phyloP scores from a whole-genome alignment of 2,329 filamentous ascomycete species.

The Pseudogymnoascus sp. region DNA sequence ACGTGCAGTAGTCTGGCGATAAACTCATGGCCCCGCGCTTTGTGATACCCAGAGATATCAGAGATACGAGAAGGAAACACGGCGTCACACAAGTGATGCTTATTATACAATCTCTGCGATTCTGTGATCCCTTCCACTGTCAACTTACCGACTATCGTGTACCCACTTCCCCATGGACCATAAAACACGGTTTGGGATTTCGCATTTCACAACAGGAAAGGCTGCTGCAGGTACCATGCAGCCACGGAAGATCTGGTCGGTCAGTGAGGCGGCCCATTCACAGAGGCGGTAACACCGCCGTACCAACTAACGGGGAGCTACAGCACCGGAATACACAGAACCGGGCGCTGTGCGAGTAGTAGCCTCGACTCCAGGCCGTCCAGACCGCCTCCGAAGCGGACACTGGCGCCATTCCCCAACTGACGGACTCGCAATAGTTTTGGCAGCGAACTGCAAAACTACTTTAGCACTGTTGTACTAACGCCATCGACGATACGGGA shows the following conservation, averaged over 20 bases:
- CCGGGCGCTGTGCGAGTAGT: neutral
- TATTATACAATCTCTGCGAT: conserved; percentile 4
- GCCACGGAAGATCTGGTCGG: conserved; percentile 5
- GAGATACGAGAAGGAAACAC: neutral
- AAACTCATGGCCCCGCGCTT: neutral
- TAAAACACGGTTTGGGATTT: conserved; percentile 9
- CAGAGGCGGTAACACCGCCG: conserved; percentile 7
- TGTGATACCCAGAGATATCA: neutral
- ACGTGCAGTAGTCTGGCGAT: neutral
- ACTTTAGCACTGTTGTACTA: neutral
- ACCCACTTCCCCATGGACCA: conserved; percentile 5
- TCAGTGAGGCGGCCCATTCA: conserved; percentile 1
- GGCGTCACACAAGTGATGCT: neutral
- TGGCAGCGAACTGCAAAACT: neutral
- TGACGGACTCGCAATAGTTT: conserved; percentile 4
- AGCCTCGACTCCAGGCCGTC: conserved; percentile 4
- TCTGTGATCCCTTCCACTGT: neutral
- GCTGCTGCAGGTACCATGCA: conserved; percentile 8
- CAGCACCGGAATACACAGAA: conserved; percentile 1
- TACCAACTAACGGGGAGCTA: conserved; percentile 7
- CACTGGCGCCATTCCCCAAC: neutral
- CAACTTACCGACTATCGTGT: neutral
- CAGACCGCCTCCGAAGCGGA: neutral
- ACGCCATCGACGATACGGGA: conserved; percentile 1
- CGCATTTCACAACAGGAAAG: neutral